phyloP scores from a whole-genome alignment of 768 basidiomycete species.

The Auriscalpium vulgare region DNA sequence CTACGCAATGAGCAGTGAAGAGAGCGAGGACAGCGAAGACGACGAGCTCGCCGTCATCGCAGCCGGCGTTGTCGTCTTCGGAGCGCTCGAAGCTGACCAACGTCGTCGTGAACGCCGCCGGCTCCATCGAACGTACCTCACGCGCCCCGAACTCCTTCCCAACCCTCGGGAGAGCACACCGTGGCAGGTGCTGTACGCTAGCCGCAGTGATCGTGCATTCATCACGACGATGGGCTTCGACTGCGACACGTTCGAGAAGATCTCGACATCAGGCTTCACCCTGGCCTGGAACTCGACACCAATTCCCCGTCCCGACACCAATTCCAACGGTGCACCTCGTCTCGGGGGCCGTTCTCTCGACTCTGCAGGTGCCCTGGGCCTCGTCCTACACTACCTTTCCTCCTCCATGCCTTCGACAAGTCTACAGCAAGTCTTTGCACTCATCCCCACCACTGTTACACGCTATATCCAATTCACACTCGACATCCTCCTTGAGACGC shows the following conservation, averaged over 20 bases:
- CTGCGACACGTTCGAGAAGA: slow-evolving; percentile 27
- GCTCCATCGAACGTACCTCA: not conserved
- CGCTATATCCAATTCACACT: slow-evolving; percentile 29
- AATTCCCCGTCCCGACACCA: slow-evolving; percentile 26
- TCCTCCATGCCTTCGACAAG: slow-evolving; percentile 32
- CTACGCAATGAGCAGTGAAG: no score
- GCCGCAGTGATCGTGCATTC: slow-evolving; percentile 8
- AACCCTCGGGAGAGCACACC: slow-evolving; percentile 3
- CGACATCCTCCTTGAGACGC: slow-evolving; percentile 21
- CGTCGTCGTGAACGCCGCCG: no score
- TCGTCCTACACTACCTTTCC: slow-evolving; percentile 32
- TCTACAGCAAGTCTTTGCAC: slow-evolving; percentile 35
- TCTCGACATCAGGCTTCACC: slow-evolving; percentile 28
- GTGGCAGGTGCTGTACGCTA: not conserved
- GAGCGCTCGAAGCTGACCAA: no score
- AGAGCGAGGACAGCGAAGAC: no score
- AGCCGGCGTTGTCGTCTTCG: no score
- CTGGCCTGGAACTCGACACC: slow-evolving; percentile 15
- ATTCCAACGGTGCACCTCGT: slow-evolving; percentile 16
- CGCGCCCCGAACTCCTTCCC: slow-evolving; percentile 1
- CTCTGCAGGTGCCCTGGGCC: slow-evolving; percentile 32
- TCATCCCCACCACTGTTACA: slow-evolving; percentile 30
- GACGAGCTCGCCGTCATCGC: no score
- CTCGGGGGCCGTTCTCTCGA: slow-evolving; percentile 25
- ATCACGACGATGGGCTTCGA: slow-evolving; percentile 20